Base-by-base conservation (phyloP, 495 filamentous ascomycete species). In the Amorphotheca resinae region DNA sequence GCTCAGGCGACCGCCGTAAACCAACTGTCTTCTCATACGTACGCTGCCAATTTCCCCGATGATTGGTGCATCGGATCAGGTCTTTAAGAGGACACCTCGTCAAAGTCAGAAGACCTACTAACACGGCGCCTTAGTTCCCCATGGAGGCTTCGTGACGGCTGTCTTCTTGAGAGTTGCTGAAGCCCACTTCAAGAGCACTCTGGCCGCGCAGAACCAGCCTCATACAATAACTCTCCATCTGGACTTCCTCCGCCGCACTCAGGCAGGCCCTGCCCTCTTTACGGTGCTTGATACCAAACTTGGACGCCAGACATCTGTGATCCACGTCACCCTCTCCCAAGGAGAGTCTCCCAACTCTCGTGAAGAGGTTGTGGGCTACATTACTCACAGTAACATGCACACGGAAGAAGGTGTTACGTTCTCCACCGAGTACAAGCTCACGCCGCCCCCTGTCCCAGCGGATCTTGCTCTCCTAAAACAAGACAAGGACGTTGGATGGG, bases 91-190 rank as follows among this genome's bases (percentile, higher is more conserved):
- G n/a, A n/a, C n/a, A n/a, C n/a, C n/a, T n/a, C n/a, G n/a, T n/a
- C n/a, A n/a, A n/a, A n/a, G n/a, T n/a, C n/a, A n/a, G n/a, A n/a
- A n/a, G 7, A 38, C 14, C 20, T 18, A 9, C 14, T 17, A 39
- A 33, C 22, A 18, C 12, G 2, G 12, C 18, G n/a, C n/a, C 31
- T 14, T 53, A 84, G 86, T 94, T 4, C 84, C 84, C 15, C 84
- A 94, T 53, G 86, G 85, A 45, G 87, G 86, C 35, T 89, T 81
- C 53, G 76, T 82, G 9, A 78, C 79, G 15, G 65, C 79, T 3
- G 58, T 14, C 22, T 58, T 93, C 45, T 70, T 84, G 51, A 60
- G 64, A 12, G 71, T 80, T 16, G 74, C 76, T 6, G 57, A 59
- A 2, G 65, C 61, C 11, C 82, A 89, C 59, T 85, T 84, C 62